Evolutionary conservation across 805 yeast genomes (phyloP), one percentile per base, ranked within the genome.

Genomic region (Yamadazyma insecticola): DNA sequence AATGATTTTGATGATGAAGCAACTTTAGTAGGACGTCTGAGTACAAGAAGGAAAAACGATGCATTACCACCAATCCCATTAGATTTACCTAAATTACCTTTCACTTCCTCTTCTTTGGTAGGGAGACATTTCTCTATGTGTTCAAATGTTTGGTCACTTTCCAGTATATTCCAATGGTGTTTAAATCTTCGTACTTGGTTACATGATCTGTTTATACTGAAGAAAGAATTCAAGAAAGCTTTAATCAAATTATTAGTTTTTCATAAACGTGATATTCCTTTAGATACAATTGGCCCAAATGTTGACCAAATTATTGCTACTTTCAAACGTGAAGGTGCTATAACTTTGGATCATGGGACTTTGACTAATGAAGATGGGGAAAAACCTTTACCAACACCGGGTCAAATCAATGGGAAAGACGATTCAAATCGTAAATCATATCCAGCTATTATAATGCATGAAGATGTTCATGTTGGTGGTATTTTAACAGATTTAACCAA

Each of bases 11-110:
- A 42, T 9, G 30, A 34, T 4, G 31, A 26, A 18, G 15, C 32
- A n/a, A 10, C 20, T 15, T 23, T 29, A 5, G 16, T 35, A 17
- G 16, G 43, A 4, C 13, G 34, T 4, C 25, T 33, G 4, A 33
- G 32, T 13, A 37, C 24, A 6, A 37, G 31, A 24, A 38, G 42
- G 27, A 45, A 45, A 24, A 40, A 48, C 26, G 50, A 44, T n/a
- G 50, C 43, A 6, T 47, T 68, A 8, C 76, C 76, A 0, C 66
- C 67, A 0, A 53, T 67, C 2, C 74, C 76, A 4, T 44, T 70
- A 4, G 66, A 63, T 26, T 44, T 75, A 13, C 84, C 85, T 0
- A 63, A 70, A 26, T 58, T 77, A 6, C 82, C 82, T 3, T 78
- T 78, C 39, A 53, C 74, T 3, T 67, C 81, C 0, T 63, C 71